Evolutionary conservation across 768 basidiomycete species (phyloP).

Genomic region (Tulasnella calospora): DNA sequence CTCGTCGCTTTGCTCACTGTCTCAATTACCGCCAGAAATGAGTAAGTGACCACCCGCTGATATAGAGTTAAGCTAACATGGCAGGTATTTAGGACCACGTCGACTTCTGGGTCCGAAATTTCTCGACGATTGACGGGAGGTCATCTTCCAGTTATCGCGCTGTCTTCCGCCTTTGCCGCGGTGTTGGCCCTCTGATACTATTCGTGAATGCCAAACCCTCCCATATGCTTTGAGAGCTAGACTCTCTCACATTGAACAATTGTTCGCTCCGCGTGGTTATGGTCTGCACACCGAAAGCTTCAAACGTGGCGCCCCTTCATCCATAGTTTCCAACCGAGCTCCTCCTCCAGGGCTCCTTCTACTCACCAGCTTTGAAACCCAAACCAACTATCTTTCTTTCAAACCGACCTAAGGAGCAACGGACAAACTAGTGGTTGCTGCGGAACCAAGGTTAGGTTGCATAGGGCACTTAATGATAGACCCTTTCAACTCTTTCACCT

Average conservation of each 20-base stretch:
- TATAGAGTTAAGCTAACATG: neutral
- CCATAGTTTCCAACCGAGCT: no score
- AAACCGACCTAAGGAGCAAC: no score
- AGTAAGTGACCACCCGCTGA: neutral
- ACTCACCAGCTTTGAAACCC: no score
- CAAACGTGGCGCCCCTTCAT: no score
- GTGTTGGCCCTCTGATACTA: neutral
- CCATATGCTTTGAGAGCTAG: neutral
- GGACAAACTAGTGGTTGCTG: no score
- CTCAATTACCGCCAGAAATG: conserved; percentile 36
- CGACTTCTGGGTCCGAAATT: neutral
- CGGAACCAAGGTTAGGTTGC: no score
- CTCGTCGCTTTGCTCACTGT: conserved; percentile 75
- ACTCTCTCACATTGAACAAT: neutral
- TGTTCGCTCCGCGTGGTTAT: neutral
- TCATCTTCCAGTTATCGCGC: neutral
- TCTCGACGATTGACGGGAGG: neutral
- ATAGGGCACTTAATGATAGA: no score
- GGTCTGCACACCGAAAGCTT: no score
- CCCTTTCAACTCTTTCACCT: no score
- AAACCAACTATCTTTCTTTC: no score
- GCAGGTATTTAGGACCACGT: neutral
- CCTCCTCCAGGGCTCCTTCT: no score
- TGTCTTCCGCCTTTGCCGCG: neutral
- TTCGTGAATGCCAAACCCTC: neutral